Percentiles rank a stretch among this genome's conserved stretches.
These are phyloP conservation scores for Tuber brumale DNA, from an alignment of 495 filamentous ascomycete genomes.

Conservation along the genomic window DNA sequence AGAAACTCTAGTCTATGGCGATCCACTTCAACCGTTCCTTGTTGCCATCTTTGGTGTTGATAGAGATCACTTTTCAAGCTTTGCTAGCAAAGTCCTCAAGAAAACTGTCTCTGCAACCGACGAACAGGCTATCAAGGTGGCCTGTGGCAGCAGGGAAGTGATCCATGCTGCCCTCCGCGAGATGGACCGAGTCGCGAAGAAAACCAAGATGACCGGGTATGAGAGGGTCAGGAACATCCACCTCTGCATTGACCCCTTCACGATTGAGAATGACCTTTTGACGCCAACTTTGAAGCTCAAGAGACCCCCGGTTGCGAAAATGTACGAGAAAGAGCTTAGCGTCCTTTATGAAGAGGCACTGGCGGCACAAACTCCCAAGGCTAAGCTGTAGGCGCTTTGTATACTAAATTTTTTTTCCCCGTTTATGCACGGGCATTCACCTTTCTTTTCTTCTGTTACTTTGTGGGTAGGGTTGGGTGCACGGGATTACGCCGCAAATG, in stretches of 20 bases:
- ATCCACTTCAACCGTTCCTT: constrained; percentile 72
- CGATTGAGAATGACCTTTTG: constrained; percentile 85
- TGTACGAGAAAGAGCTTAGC: constrained; percentile 67
- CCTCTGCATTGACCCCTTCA: constrained; percentile 82
- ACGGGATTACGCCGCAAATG: neutral
- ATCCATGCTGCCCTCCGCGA: constrained; percentile 68
- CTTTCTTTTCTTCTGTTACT: neutral
- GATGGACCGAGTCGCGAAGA: constrained; percentile 71
- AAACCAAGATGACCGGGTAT: constrained; percentile 80
- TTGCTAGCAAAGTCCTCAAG: constrained; percentile 66
- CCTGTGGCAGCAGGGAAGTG: constrained; percentile 60
- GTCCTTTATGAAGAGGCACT: constrained; percentile 68
- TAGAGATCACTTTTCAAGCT: constrained; percentile 71
- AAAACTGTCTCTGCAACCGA: constrained; percentile 58
- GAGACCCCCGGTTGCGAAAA: constrained; percentile 76
- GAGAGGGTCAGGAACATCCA: constrained; percentile 70
- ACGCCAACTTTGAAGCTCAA: constrained; percentile 98
- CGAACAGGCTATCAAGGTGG: constrained; percentile 57
- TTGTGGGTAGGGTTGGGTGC: neutral
- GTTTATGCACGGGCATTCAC: neutral
- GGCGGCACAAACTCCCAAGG: constrained; percentile 49
- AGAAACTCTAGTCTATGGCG: constrained; percentile 62
- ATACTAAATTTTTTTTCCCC: neutral
- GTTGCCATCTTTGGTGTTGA: constrained; percentile 84
- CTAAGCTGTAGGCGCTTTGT: constrained; percentile 47